Conservation (phyloP, 2,329 filamentous ascomycete species). For the Helotiales sp. region DNA sequence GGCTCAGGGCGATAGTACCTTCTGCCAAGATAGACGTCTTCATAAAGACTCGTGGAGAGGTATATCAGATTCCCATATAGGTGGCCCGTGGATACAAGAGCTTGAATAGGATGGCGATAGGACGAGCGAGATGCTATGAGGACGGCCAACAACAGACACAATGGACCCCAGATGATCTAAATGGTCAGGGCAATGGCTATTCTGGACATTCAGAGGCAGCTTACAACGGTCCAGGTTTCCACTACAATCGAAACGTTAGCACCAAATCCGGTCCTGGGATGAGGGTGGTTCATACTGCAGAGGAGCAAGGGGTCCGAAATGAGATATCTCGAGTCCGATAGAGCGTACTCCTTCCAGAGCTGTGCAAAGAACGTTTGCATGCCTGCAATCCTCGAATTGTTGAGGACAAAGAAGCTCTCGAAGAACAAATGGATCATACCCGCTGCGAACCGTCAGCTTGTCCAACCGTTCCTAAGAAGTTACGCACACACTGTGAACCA, state of each 20-base stretch:
- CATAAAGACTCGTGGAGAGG: conserved; percentile 56
- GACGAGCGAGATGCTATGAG: conserved; percentile 45
- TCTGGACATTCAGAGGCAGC: background rate
- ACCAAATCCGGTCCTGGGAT: background rate
- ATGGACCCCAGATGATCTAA: conserved; percentile 58
- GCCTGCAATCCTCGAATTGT: conserved; percentile 43
- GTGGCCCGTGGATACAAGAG: conserved; percentile 37
- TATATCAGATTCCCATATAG: conserved; percentile 57
- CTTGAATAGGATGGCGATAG: conserved; percentile 52
- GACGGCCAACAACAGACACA: conserved; percentile 51
- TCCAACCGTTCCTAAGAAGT: conserved; percentile 27
- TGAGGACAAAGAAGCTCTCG: conserved; percentile 47
- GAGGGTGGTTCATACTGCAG: conserved; percentile 34
- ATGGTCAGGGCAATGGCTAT: background rate
- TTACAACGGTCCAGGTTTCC: conserved; percentile 45
- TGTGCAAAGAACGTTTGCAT: conserved; percentile 48
- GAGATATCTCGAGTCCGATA: conserved; percentile 57
- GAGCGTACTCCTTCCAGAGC: conserved; percentile 59
- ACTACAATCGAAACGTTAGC: background rate
- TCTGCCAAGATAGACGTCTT: conserved; percentile 45
- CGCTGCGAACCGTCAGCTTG: conserved; percentile 13
- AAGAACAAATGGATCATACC: conserved; percentile 35
- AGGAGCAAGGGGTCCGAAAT: conserved; percentile 52
- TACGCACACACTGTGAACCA: conserved; percentile 34
- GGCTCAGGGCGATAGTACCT: conserved; percentile 59